Evolutionary conservation across 768 basidiomycete species (phyloP).

Genomic region (Naganishia vishniacii): DNA sequence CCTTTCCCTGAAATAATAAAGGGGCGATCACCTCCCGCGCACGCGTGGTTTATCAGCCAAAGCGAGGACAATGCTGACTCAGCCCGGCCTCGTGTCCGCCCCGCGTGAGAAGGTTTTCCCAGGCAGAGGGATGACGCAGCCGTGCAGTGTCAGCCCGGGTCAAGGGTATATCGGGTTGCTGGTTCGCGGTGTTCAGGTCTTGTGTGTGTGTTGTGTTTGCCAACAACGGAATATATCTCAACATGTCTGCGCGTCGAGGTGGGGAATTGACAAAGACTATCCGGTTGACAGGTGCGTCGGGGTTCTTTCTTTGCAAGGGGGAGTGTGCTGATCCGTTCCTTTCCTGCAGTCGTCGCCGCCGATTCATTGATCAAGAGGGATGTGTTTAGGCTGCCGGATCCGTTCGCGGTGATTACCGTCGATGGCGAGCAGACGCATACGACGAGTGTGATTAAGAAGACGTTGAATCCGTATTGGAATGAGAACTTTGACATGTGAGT

Average conservation of each 20-base stretch:
- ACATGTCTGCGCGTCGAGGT: constrained; percentile 14
- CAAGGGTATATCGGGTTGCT: not conserved
- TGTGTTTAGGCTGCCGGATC: constrained; percentile 83
- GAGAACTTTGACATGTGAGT: constrained; percentile 87
- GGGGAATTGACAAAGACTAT: constrained; percentile 9
- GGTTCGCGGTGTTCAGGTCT: no score
- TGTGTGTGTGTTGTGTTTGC: no score
- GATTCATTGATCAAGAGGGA: constrained; percentile 47
- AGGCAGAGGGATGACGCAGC: constrained; percentile 16
- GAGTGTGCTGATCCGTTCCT: not conserved
- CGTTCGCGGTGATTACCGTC: constrained; percentile 96
- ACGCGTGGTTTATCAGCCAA: not conserved
- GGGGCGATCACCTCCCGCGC: no score
- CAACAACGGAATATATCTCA: no score
- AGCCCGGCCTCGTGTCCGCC: not conserved
- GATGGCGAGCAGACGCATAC: constrained; percentile 97
- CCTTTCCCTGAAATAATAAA: no score
- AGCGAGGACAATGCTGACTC: not conserved
- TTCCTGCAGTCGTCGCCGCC: constrained; percentile 71
- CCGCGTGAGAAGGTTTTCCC: not conserved
- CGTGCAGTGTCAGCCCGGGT: not conserved
- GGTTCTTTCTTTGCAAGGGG: not conserved
- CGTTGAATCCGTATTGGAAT: constrained; percentile 49
- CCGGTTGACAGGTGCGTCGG: constrained; percentile 6
- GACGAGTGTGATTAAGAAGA: constrained; percentile 90